Base-by-base conservation (phyloP, 805 yeast genomes). In the Crinitomyces ghanaensis region DNA sequence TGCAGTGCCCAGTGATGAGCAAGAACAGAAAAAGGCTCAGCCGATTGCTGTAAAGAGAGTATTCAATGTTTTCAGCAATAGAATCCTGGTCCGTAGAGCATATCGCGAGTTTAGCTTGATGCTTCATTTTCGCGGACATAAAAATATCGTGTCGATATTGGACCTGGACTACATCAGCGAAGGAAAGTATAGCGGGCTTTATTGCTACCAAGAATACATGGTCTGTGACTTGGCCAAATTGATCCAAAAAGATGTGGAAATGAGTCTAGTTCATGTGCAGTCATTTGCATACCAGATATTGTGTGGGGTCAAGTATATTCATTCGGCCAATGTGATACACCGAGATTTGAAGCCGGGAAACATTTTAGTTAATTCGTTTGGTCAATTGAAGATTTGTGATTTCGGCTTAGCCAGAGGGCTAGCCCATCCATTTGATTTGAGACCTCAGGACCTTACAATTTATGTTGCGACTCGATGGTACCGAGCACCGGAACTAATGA, bases 391-490 rank as follows among this genome's bases (percentile, higher is more conserved):
- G 50, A 82, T 86, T 12, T 84, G 96, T 56, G 97, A 86, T 57
- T 86, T 86, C 62, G 97, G 97, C 0, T 62, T 86, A 22, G 94
- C 96, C 1, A 63, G 96, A 49, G 32, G 21, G 4, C 15, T 18
- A 28, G 48, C 12, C 39, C 41, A 14, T 22, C 18, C 19, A 8
- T 17, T 15, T 17, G 22, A 19, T 18, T 24, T 19, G 6, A 43
- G 45, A 24, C 54, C 19, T 13, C 12, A 9, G 15, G 23, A 30
- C 7, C 26, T 30, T 11, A 57, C 62, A 4, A 38, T 40, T 45
- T 86, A 86, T 50, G 95, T 86, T 16, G 95, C 95, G 0, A 86
- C 96, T 0, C 60, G 96, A 37, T 86, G 95, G 95, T 86, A 86
- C 49, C 64, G 97, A 28, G 95, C 96, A 0, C 97, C 97, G 0